Conservation (phyloP, 352 stramenopile species). For the Pythium rhizo-oryzae region DNA sequence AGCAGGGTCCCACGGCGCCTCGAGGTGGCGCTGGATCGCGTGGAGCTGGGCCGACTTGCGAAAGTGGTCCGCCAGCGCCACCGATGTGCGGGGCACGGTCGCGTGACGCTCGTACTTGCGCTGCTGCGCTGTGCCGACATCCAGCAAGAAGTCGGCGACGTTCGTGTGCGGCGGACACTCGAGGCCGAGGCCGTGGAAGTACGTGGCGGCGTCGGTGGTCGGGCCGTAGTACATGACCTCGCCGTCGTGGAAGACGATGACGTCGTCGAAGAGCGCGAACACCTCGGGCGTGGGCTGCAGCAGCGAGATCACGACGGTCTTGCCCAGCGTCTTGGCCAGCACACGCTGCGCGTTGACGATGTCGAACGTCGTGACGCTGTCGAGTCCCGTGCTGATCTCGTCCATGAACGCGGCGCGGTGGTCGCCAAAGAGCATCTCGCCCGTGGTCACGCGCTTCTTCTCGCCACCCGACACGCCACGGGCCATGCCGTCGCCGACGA, state of each 20-base stretch:
- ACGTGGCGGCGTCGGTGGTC: constrained; percentile 40
- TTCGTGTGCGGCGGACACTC: constrained; percentile 69
- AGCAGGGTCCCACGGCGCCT: not conserved
- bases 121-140: constrained; percentile 31
- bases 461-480: constrained; percentile 75
- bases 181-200: constrained; percentile 83
- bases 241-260: constrained; percentile 91
- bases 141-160: constrained; percentile 92
- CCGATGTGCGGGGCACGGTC: constrained; percentile 13
- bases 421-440: constrained; percentile 84
- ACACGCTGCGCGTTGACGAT: constrained; percentile 55
- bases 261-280: constrained; percentile 92
- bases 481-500: constrained; percentile 63
- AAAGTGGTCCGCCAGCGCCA: not conserved
- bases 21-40: not conserved
- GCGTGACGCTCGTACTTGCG: constrained; percentile 22
- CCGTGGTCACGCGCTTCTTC: constrained; percentile 73
- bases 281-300: constrained; percentile 93
- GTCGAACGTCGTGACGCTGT: constrained; percentile 64
- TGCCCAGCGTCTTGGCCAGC: constrained; percentile 62
- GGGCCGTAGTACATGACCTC: constrained; percentile 88
- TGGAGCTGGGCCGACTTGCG: not conserved
- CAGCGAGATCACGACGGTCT: constrained; percentile 78
- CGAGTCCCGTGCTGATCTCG: constrained; percentile 66
- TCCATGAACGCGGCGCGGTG: constrained; percentile 85